phyloP scores from a whole-genome alignment of 352 stramenopile genomes.

The Pythium plurisporium region DNA sequence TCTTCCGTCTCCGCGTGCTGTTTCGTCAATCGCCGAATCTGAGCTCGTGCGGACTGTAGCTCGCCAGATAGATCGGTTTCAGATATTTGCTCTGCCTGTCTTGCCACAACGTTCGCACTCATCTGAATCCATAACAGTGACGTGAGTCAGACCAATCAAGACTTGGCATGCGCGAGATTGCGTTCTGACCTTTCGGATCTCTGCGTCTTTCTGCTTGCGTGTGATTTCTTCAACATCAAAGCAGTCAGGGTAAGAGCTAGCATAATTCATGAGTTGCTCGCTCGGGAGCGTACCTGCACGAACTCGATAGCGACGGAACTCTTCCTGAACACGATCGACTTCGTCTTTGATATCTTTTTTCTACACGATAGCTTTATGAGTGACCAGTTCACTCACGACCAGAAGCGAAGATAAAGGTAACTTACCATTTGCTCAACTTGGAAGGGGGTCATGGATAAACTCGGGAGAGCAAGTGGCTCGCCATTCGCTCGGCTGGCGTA shows the following conservation, averaged over 20 bases:
- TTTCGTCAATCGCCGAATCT: slow-evolving; percentile 75
- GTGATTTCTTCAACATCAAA: slow-evolving; percentile 58
- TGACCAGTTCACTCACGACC: background rate
- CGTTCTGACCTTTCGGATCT: slow-evolving; percentile 72
- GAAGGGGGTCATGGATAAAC: slow-evolving; percentile 63
- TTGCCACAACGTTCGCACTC: slow-evolving; percentile 65
- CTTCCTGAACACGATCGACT: slow-evolving; percentile 80
- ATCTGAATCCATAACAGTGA: slow-evolving; percentile 41
- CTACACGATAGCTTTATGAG: slow-evolving; percentile 31
- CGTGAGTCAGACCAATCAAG: background rate
- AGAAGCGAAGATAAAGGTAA: background rate
- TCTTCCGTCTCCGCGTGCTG: slow-evolving; percentile 71
- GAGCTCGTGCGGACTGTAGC: slow-evolving; percentile 63
- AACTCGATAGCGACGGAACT: slow-evolving; percentile 85
- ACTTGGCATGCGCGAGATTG: background rate
- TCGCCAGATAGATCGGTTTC: slow-evolving; percentile 69
- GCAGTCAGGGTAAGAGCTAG: background rate
- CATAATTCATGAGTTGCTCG: background rate
- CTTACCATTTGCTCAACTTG: slow-evolving; percentile 73
- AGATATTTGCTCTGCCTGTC: slow-evolving; percentile 73
- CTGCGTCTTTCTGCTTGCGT: slow-evolving; percentile 85
- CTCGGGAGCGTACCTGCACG: slow-evolving; percentile 38
- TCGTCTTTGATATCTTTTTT: slow-evolving; percentile 80
- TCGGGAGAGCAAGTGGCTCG: slow-evolving; percentile 58
- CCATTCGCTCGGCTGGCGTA: slow-evolving; percentile 55